Conservation (phyloP, 805 yeast species). For the Hanseniaspora meyeri region DNA sequence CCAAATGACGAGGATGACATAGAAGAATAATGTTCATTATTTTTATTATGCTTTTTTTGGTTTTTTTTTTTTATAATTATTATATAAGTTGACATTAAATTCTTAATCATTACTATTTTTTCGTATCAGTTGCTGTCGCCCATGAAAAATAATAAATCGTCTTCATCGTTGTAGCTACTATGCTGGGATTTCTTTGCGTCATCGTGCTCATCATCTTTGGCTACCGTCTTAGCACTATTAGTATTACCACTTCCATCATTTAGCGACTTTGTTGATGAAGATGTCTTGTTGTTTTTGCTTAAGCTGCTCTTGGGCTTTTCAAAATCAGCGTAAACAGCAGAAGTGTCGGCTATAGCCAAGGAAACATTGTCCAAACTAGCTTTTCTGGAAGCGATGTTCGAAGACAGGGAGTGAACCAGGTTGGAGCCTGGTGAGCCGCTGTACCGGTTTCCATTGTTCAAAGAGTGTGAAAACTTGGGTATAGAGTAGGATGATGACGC, state of each 20-base stretch:
- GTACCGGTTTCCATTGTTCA: constrained; percentile 16
- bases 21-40: neutral
- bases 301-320: constrained; percentile 22
- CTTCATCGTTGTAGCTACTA: constrained; percentile 34
- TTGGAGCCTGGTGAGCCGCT: constrained; percentile 5
- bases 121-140: constrained; percentile 49
- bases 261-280: neutral
- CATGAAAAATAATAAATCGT: constrained; percentile 57
- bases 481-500: constrained; percentile 10
- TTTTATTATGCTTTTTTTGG: neutral
- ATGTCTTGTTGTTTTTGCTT: neutral
- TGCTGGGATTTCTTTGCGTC: neutral
- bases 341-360: constrained; percentile 25
- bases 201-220: neutral
- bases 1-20: neutral
- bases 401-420: neutral
- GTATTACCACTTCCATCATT: neutral
- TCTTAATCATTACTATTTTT: neutral
- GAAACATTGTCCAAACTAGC: constrained; percentile 23
- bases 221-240: neutral
- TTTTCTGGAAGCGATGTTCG: constrained; percentile 7
- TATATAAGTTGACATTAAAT: no score
- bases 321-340: constrained; percentile 27
- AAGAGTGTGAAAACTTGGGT: constrained; percentile 19
- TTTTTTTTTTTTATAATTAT: constrained; percentile 22